Evolutionary conservation across 2,329 filamentous ascomycete species (phyloP), one percentile per base, ranked within the genome.

Genomic region (Lachnellula cervina): DNA sequence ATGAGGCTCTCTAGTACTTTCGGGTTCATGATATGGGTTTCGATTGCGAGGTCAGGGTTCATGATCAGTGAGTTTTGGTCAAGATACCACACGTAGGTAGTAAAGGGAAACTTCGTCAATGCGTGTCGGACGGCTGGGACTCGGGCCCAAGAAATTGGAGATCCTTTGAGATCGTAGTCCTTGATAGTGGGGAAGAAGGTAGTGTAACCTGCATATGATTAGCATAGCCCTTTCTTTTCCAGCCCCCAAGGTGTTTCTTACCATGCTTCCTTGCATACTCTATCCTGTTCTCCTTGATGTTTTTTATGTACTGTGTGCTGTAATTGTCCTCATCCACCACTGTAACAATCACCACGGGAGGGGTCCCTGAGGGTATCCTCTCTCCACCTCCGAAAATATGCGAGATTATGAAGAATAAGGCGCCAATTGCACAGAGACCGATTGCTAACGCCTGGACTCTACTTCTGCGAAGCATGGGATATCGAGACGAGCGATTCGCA

Each of bases 41-140:
- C 84, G 35, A 97, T 74, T 14, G 82, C 80, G 52, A 87, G 74
- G 35, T 77, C 74, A 6, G 89, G 86, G 70, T 94, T 88, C 89
- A 96, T 96, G 69, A 99, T 94, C 63, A 96, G 80, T 8, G 90
- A 83, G 66, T 94, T 84, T 64, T 89, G 82, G 58, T 93, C 89
- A 16, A 99, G 83, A 69, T 87, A 90, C 87, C 93, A 97, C 70
- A 97, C 81, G 70, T 86, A 96, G 49, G 81, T 84, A 59, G 83
- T 85, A 64, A 90, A 81, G 5, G 92, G 90, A 68, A 87, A 86
- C 46, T 85, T 80, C 6, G 90, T 85, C 74, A 97, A 84, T 48
- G 93, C 93, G 71, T 99, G 93, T 58, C 94, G 88, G 69, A 95
- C 78, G 7, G 93, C 89, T 58, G 93, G 89, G 52, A 97, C 81